Base-by-base conservation (phyloP, 306 rosid species). In the Quillaja saponaria region DNA sequence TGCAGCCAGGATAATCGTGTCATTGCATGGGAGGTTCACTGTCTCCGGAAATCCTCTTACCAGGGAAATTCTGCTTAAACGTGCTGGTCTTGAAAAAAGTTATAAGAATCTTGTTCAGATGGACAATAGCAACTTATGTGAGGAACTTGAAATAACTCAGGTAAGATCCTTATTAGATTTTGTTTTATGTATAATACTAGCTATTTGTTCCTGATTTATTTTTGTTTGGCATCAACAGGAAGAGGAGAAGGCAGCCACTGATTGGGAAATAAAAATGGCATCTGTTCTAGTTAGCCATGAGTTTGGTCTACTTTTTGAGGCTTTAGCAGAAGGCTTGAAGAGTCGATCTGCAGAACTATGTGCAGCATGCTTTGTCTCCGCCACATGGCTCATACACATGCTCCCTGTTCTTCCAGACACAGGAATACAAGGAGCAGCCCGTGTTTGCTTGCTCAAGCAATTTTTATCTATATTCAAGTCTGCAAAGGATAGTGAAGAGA, bases 201-300 rank as follows among this genome's bases (percentile, higher is more conserved):
- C 3, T 31, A 11, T 19, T 55, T 25, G 16, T n/a, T 7, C 14
- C 10, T 35, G 18, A 38, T 17, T 17, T 41, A 58, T 55, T 56
- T 34, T 25, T 2, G 56, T 58, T 53, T 63, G 78, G 71, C 17
- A 48, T 64, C 62, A 64, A 67, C 63, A 82, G 96, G 94, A 84
- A 77, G 98, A 92, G 79, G 87, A 86, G 67, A 76, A 58, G 66
- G 95, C 87, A 1, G 87, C 87, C 51, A 67, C 86, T 60, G 79
- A 81, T 20, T 92, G 96, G 98, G 98, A 92, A 83, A 86, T 83
- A 74, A 92, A 83, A 80, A 68, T 84, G 73, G 95, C 94, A 25
- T 84, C 57, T 69, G 88, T 76, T 61, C 69, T 92, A 61, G 92
- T 78, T 56, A 72, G 87, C 78, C 98, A 92, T 46, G 96, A 92